Conservation (phyloP, 306 rosid species). For the Urtica urens region DNA sequence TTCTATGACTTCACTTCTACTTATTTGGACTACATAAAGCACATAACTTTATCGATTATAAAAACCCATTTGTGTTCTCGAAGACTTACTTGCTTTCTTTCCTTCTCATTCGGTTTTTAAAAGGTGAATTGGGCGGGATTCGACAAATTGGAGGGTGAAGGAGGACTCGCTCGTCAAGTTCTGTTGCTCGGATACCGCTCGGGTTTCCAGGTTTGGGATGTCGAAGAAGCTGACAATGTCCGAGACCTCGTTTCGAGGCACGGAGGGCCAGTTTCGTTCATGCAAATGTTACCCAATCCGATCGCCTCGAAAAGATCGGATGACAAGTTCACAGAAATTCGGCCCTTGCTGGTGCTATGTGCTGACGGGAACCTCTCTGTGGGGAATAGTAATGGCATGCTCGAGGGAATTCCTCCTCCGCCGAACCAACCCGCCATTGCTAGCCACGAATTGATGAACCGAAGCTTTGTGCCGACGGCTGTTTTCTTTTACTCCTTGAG, state of each 20-base stretch:
- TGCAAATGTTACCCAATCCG: conserved; percentile 92
- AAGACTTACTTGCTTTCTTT: no score
- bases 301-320: conserved; percentile 42
- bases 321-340: conserved; percentile 54
- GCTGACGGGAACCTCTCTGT: conserved; percentile 55
- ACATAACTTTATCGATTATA: no score
- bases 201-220: conserved; percentile 98
- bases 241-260: conserved; percentile 68
- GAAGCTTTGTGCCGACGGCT: conserved; percentile 54
- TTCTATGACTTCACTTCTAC: no score
- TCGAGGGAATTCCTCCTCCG: conserved; percentile 35
- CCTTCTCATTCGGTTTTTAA: conserved; percentile 8
- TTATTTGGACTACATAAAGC: no score
- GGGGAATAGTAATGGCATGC: conserved; percentile 36
- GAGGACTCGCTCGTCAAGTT: conserved; percentile 42
- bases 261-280: conserved; percentile 72
- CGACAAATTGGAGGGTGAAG: conserved; percentile 78
- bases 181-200: conserved; percentile 79
- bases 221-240: conserved; percentile 82
- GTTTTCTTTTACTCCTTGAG: conserved; percentile 77
- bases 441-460: conserved; percentile 43
- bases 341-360: conserved; percentile 70
- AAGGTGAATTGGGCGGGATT: conserved; percentile 96
- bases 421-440: conserved; percentile 37
- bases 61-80: no score